phyloP scores from a whole-genome alignment of 2,329 filamentous ascomycete genomes.

The Fusarium caatingaense region DNA sequence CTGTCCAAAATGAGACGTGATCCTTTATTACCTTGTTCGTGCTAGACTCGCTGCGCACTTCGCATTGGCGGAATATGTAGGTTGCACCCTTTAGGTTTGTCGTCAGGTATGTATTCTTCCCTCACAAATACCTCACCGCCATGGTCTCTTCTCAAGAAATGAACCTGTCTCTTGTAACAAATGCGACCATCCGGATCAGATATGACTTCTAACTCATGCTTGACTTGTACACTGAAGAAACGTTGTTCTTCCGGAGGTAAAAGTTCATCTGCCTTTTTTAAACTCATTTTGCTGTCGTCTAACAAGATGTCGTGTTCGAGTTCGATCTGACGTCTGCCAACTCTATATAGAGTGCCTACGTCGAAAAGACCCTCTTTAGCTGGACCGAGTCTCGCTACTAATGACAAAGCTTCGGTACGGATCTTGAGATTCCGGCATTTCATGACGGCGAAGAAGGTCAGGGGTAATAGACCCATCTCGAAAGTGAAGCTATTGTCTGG shows the following conservation, averaged over 20 bases:
- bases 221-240: conserved; percentile 4
- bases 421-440: neutral
- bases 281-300: neutral
- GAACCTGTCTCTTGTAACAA: conserved; percentile 3
- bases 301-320: neutral
- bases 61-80: conserved; percentile 14
- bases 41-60: neutral
- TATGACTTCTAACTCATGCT: conserved; percentile 14
- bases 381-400: neutral
- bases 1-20: neutral
- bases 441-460: neutral
- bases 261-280: rapidly evolving
- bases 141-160: neutral
- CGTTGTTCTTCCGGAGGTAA: neutral
- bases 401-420: neutral
- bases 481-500: conserved; percentile 6
- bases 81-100: neutral
- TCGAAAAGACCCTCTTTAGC: conserved; percentile 19
- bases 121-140: neutral
- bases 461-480: conserved; percentile 11
- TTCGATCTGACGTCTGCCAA: conserved; percentile 11
- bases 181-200: neutral
- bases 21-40: neutral
- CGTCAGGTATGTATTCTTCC: conserved; percentile 8
- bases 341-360: conserved; percentile 18